Evolutionary conservation across 768 basidiomycete species (phyloP), one percentile per base, ranked within the genome.

Genomic region (Lentinus brumalis): DNA sequence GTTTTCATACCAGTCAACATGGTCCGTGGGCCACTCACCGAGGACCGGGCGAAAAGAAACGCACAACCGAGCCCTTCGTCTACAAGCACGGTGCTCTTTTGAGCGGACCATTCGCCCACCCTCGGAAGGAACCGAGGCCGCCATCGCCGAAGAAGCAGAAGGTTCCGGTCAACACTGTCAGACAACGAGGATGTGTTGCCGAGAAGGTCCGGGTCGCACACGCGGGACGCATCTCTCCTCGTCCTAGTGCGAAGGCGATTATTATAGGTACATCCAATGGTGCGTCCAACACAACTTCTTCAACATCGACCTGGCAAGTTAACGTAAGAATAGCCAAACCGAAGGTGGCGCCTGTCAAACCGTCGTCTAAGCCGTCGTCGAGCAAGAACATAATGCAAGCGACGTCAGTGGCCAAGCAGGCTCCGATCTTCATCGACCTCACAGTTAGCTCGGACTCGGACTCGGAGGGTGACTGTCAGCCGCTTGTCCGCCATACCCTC

Each of bases 81-180:
- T 49, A 49, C 26, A 49, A 12, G 21, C 46, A 18, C 12, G 46
- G 46, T 4, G 2, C 5, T 12, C 21, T 49, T 18, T 26, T 26
- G 12, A 49, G 21, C 10, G 21, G 46, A 12, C 46, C 46, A 4
- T 15, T 30, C 14, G 21, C 29, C 26, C 46, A 26, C 29, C 46
- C 8, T n/a, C 15, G 16, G 12, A 18, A 18, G 21, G 66, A 50
- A 70, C 66, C 40, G 68, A 66, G 9, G 73, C 62, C 35, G 77
- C 78, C 15, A 78, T 68, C 15, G 76, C 72, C n/a, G 79, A 70
- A 15, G 79, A 72, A 7, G 78, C 67, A 5, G 91, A 85, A 41
- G 96, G 78, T 35, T 92, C 94, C 66, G 96, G 83, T 59, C 97
- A 84, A 12, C 46, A 46, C 50, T 47, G 50, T 53, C 10, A 38